A percentile compares a stretch with the other conserved stretches of the same genome.
Conservation (phyloP, 768 basidiomycete species). For the Obba rivulosa region DNA sequence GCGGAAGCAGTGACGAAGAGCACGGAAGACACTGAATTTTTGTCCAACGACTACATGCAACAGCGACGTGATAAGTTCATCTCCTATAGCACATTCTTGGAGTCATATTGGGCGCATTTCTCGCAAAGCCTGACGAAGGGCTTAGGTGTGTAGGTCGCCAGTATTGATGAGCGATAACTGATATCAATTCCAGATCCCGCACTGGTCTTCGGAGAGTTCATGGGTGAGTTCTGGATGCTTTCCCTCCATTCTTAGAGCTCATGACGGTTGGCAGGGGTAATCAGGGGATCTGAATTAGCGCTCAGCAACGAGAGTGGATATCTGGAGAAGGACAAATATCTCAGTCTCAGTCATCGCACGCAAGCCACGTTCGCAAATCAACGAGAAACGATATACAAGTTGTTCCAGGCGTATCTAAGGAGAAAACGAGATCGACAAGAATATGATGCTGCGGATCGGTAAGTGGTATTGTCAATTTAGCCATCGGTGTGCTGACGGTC, state of each 20-base stretch:
- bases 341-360: slow-evolving; percentile 41
- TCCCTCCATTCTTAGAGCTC: background rate
- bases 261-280: slow-evolving; percentile 37
- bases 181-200: slow-evolving; percentile 41
- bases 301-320: slow-evolving; percentile 29
- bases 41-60: slow-evolving; percentile 19
- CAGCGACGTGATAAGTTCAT: slow-evolving; percentile 23
- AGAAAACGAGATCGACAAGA: slow-evolving; percentile 40
- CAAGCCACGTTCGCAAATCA: slow-evolving; percentile 51
- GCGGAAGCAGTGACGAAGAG: background rate
- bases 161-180: background rate
- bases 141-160: slow-evolving; percentile 35
- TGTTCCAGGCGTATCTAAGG: slow-evolving; percentile 50
- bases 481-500: background rate
- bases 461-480: background rate
- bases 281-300: slow-evolving; percentile 59
- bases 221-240: slow-evolving; percentile 35
- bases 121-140: slow-evolving; percentile 44
- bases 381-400: slow-evolving; percentile 41
- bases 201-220: slow-evolving; percentile 57
- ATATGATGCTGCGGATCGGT: slow-evolving; percentile 61
- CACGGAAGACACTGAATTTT: background rate
- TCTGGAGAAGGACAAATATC: slow-evolving; percentile 42
- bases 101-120: slow-evolving; percentile 55
- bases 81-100: slow-evolving; percentile 42